Evolutionary conservation across 495 filamentous ascomycete genomes (phyloP).

Genomic region (Paragyromitra xinjiangensis): DNA sequence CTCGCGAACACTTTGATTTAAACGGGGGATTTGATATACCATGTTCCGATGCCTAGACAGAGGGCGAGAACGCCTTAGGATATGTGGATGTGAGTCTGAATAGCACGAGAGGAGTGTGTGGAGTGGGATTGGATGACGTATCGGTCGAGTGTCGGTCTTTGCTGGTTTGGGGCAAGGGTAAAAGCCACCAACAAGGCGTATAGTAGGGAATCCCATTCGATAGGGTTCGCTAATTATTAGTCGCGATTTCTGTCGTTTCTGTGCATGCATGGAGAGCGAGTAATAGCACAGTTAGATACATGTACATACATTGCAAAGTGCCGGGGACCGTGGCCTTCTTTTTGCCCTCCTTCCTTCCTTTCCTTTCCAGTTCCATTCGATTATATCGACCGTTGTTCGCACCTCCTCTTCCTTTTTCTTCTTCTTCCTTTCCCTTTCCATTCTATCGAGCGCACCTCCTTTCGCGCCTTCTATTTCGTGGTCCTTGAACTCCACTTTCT

Average conservation of each 20-base stretch:
- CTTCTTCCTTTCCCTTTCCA: neutral
- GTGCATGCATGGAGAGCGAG: constrained; percentile 8
- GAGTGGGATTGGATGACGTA: constrained; percentile 30
- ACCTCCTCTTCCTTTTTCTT: neutral
- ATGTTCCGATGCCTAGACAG: constrained; percentile 14
- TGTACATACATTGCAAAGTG: constrained; percentile 18
- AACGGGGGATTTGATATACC: neutral
- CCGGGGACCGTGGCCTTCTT: constrained; percentile 14
- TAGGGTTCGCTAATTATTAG: constrained; percentile 35
- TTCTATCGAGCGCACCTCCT: neutral
- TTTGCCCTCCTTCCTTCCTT: neutral
- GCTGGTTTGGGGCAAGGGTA: neutral
- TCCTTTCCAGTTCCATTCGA: constrained; percentile 6
- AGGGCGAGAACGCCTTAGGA: constrained; percentile 18
- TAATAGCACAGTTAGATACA: constrained; percentile 14
- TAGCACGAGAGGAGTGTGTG: neutral
- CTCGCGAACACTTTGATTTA: constrained; percentile 9
- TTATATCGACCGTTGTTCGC: constrained; percentile 23
- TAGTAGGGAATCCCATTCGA: constrained; percentile 11
- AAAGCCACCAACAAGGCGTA: neutral
- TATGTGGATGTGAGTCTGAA: neutral
- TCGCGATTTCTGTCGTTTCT: constrained; percentile 13
- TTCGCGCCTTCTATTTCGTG: constrained; percentile 13
- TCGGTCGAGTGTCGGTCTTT: neutral
- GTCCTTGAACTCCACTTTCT: constrained; percentile 9